These are phyloP conservation scores for Gossypium anomalum DNA, from an alignment of 345 rosid genomes.

Conservation along the genomic window DNA sequence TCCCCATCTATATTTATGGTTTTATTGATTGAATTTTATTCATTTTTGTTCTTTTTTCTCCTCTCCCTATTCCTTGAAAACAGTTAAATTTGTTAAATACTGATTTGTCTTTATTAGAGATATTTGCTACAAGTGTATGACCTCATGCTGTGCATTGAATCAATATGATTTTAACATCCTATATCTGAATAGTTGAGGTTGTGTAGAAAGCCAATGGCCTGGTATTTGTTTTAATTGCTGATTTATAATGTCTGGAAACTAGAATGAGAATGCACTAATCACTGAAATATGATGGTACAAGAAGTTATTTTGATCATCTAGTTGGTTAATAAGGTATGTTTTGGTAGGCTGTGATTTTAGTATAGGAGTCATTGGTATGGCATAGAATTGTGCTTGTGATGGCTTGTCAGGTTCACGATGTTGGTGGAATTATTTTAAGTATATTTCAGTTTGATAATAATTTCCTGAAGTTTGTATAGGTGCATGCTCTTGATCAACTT, in stretches of 20 bases:
- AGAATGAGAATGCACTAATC: neutral
- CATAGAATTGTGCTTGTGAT: neutral
- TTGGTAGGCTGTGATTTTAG: neutral
- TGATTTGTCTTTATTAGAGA: neutral
- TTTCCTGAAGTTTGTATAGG: constrained; percentile 10
- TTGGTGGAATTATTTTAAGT: neutral
- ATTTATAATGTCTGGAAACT: neutral
- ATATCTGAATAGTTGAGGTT: neutral
- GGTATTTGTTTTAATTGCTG: neutral
- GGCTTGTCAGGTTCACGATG: neutral
- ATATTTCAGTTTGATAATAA: neutral
- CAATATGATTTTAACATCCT: neutral
- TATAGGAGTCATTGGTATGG: neutral
- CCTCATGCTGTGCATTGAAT: neutral
- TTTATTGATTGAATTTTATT: neutral
- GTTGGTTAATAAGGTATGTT: neutral
- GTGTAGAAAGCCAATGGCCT: neutral
- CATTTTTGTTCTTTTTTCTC: neutral
- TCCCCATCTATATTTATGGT: neutral
- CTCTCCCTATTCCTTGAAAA: neutral
- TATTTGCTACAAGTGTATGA: neutral
- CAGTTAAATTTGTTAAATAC: neutral
- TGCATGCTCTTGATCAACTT: neutral
- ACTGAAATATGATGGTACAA: neutral
- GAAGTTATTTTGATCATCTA: neutral